Evolutionary conservation across 2,329 filamentous ascomycete genomes (phyloP).

Genomic region (Lachnellula subtilissima): DNA sequence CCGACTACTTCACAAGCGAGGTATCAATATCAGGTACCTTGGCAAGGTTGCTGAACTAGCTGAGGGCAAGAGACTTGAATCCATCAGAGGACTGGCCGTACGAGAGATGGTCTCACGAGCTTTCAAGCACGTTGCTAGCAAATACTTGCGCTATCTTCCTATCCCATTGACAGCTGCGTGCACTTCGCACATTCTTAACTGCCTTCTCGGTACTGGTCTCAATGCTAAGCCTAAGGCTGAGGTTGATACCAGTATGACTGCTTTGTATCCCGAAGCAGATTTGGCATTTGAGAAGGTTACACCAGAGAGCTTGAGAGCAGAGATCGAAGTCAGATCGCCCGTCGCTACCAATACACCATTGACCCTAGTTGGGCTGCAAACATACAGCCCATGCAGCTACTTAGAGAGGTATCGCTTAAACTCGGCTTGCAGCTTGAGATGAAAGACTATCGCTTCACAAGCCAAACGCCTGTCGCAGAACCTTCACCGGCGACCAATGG

Average conservation of each 20-base stretch:
- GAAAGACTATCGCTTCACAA: slow-evolving; percentile 67
- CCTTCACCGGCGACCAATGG: slow-evolving; percentile 32
- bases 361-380: slow-evolving; percentile 61
- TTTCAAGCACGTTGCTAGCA: slow-evolving; percentile 87
- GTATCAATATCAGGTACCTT: slow-evolving; percentile 96
- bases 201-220: slow-evolving; percentile 71
- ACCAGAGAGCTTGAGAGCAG: slow-evolving; percentile 63
- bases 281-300: slow-evolving; percentile 76
- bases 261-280: slow-evolving; percentile 76
- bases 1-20: slow-evolving; percentile 87
- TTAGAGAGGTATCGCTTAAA: slow-evolving; percentile 85
- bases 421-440: slow-evolving; percentile 83
- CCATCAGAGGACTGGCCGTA: slow-evolving; percentile 69
- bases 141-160: slow-evolving; percentile 74
- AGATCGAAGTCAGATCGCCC: slow-evolving; percentile 67
- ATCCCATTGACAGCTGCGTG: slow-evolving; percentile 75
- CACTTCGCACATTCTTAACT: slow-evolving; percentile 86
- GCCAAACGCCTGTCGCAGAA: slow-evolving; percentile 34
- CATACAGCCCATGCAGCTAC: slow-evolving; percentile 72
- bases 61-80: slow-evolving; percentile 66
- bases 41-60: slow-evolving; percentile 73
- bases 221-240: slow-evolving; percentile 76
- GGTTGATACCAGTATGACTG: slow-evolving; percentile 67
- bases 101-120: slow-evolving; percentile 95
- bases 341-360: slow-evolving; percentile 74